Conservation (phyloP, 2,329 filamentous ascomycete species). For the Phialophora chinensis region DNA sequence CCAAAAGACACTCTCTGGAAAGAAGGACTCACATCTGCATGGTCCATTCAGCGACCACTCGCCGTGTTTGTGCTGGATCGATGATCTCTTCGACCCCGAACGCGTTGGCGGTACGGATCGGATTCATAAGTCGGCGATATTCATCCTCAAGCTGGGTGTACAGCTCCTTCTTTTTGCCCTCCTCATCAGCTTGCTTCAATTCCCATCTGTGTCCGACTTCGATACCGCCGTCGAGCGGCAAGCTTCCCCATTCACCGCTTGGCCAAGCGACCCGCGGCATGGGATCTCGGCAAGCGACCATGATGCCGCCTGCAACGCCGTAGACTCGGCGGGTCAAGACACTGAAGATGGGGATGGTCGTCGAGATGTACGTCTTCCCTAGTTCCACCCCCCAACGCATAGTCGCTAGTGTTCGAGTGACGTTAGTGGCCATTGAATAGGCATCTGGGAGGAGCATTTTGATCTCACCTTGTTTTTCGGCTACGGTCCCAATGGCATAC, state of each 20-base stretch:
- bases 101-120: constrained; percentile 67
- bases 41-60: constrained; percentile 61
- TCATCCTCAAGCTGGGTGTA: constrained; percentile 65
- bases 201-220: constrained; percentile 53
- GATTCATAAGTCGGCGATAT: constrained; percentile 67
- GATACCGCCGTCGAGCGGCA: constrained; percentile 69
- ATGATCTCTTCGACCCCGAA: constrained; percentile 70
- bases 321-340: constrained; percentile 67
- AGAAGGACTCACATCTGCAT: constrained; percentile 14
- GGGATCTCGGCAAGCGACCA: constrained; percentile 67
- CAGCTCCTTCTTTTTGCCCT: constrained; percentile 51
- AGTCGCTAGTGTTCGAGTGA: constrained; percentile 44
- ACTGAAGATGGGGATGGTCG: constrained; percentile 67
- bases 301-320: constrained; percentile 68
- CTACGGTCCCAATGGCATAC: constrained; percentile 68
- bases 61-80: constrained; percentile 64
- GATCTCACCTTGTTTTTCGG: constrained; percentile 57
- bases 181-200: constrained; percentile 55
- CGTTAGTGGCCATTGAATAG: no score
- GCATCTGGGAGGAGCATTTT: no score
- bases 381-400: constrained; percentile 69
- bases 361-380: constrained; percentile 66
- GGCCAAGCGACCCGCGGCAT: constrained; percentile 64
- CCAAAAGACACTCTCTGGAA: neutral
- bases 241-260: constrained; percentile 66